phyloP scores from a whole-genome alignment of 2,329 filamentous ascomycete genomes.

The Podosphaera aphanis region DNA sequence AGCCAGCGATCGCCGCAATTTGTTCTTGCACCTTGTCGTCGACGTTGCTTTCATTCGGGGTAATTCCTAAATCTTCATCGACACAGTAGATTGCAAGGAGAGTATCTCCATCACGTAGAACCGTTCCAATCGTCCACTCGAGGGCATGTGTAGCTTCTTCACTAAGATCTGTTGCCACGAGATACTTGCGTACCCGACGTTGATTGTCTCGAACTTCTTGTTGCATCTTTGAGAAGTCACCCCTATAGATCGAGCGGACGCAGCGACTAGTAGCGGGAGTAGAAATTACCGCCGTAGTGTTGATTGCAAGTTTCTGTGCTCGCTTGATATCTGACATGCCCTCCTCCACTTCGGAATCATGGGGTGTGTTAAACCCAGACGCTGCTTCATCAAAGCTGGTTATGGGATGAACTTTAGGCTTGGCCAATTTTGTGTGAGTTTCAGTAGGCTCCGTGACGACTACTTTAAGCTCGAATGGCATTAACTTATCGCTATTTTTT shows the following conservation, averaged over 20 bases:
- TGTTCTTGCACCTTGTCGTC: constrained; percentile 63
- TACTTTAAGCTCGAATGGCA: constrained; percentile 33
- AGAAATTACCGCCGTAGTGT: constrained; percentile 56
- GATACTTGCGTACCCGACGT: constrained; percentile 62
- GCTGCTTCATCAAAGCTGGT: constrained; percentile 50
- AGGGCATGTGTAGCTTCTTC: constrained; percentile 86
- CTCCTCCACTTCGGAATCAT: constrained; percentile 70
- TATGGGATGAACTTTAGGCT: constrained; percentile 45
- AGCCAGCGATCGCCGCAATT: constrained; percentile 43
- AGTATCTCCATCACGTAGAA: constrained; percentile 81
- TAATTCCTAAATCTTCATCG: constrained; percentile 58
- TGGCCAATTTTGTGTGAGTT: constrained; percentile 23
- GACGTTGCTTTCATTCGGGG: constrained; percentile 11
- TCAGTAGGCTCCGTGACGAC: constrained; percentile 39
- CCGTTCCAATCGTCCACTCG: constrained; percentile 93
- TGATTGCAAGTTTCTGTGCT: constrained; percentile 64
- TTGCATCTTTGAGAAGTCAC: constrained; percentile 57
- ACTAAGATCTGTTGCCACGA: constrained; percentile 88
- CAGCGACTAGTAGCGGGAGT: constrained; percentile 57
- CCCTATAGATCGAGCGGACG: constrained; percentile 73
- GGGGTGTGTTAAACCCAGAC: constrained; percentile 30
- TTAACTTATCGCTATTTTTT: constrained; percentile 13
- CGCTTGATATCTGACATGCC: constrained; percentile 66
- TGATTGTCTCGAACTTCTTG: constrained; percentile 58
- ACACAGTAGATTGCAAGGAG: constrained; percentile 82